Conservation (phyloP, 352 stramenopile genomes). For the Phytopythium cucurbitacearum region DNA sequence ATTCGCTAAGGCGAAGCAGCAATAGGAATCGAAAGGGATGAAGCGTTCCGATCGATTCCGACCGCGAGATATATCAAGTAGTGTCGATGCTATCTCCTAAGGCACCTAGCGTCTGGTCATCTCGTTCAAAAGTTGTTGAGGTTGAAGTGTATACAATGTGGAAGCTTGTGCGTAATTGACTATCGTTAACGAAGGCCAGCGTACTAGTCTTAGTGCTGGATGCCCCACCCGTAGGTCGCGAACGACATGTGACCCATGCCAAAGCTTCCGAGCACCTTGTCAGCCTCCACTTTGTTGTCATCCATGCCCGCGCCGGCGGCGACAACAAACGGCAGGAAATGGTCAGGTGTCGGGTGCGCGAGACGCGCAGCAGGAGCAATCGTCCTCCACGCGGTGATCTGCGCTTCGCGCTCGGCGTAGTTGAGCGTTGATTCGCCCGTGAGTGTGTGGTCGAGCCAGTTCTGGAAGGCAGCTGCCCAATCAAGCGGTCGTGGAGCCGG, state of each 20-base stretch:
- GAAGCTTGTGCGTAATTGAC: too few relatives aligned
- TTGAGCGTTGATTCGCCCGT: conserved; percentile 13
- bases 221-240: conserved; percentile 29
- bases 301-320: conserved; percentile 40
- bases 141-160: too few relatives aligned
- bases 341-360: conserved; percentile 42
- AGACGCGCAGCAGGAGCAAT: conserved; percentile 20
- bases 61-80: too few relatives aligned
- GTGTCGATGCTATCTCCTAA: too few relatives aligned
- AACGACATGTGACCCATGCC: conserved; percentile 32
- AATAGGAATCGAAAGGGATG: conserved; percentile 15
- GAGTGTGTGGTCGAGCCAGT: conserved; percentile 32
- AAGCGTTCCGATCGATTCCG: too few relatives aligned
- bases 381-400: conserved; percentile 26
- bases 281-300: conserved; percentile 16
- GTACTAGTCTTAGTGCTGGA: conserved; percentile 4
- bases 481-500: background rate
- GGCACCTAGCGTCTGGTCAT: too few relatives aligned
- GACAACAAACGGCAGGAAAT: conserved; percentile 48
- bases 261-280: conserved; percentile 31
- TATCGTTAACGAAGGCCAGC: too few relatives aligned
- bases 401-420: conserved; percentile 17
- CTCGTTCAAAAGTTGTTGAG: too few relatives aligned
- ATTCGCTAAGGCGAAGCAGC: conserved; percentile 47
- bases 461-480: conserved; percentile 31